phyloP scores from a whole-genome alignment of 2,329 filamentous ascomycete species.

The Arthrobotrys entomopaga region DNA sequence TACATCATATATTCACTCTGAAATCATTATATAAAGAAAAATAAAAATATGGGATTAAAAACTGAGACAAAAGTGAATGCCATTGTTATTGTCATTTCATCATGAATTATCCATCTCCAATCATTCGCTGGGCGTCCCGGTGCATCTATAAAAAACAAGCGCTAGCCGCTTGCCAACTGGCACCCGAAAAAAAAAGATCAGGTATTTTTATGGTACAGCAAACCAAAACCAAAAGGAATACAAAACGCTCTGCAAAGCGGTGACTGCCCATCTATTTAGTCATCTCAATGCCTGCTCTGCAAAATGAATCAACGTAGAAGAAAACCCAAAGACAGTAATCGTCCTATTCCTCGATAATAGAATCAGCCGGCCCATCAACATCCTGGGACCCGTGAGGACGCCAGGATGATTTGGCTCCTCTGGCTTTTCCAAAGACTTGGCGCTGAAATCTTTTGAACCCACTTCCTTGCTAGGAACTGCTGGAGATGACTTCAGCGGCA shows the following conservation, averaged over 20 bases:
- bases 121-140: constrained; percentile 9
- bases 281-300: background rate
- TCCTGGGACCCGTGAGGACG: constrained; percentile 17
- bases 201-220: constrained; percentile 13
- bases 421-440: constrained; percentile 31
- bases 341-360: background rate
- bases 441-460: constrained; percentile 37
- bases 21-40: too few species aligned
- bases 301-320: constrained; percentile 4
- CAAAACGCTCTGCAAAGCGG: background rate
- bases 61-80: too few species aligned
- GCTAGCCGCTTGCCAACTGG: constrained; percentile 22
- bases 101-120: constrained; percentile 9
- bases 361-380: constrained; percentile 29
- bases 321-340: background rate
- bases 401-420: constrained; percentile 25
- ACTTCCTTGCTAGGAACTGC: constrained; percentile 24
- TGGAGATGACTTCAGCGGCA: constrained; percentile 67
- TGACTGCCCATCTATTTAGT: too few species aligned
- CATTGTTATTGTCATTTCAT: too few species aligned
- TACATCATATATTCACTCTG: too few species aligned
- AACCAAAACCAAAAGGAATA: constrained; percentile 2
- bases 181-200: constrained; percentile 5
- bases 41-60: too few species aligned
- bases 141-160: constrained; percentile 14